Conservation (phyloP, 2,329 filamentous ascomycete species). For the Pseudocercospora vitis region DNA sequence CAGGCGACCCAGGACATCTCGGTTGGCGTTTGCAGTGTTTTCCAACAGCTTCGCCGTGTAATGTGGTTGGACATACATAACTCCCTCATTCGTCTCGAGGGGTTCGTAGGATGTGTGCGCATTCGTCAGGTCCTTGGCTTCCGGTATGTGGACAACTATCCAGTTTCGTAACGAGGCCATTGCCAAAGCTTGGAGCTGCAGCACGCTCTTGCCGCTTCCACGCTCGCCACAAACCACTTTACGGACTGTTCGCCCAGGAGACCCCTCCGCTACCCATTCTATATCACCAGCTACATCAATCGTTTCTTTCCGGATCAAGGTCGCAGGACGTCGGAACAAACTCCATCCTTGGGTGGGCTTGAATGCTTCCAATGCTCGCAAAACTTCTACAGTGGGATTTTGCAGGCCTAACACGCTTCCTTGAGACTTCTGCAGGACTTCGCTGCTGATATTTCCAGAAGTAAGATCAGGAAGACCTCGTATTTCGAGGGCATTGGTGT, state of each 20-base stretch:
- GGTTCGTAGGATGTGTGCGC: slow-evolving; percentile 78
- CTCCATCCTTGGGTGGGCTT: slow-evolving; percentile 86
- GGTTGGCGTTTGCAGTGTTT: slow-evolving; percentile 72
- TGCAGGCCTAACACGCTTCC: slow-evolving; percentile 71
- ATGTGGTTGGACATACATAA: slow-evolving; percentile 71
- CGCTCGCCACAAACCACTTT: slow-evolving; percentile 71
- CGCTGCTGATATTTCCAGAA: slow-evolving; percentile 15
- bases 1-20: slow-evolving; percentile 58
- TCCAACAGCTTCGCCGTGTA: slow-evolving; percentile 74
- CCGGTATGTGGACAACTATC: slow-evolving; percentile 85
- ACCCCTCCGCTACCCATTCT: slow-evolving; percentile 34
- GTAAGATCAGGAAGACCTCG: slow-evolving; percentile 62
- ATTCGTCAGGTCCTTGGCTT: slow-evolving; percentile 83
- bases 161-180: slow-evolving; percentile 80
- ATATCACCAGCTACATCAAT: slow-evolving; percentile 60
- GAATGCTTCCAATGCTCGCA: slow-evolving; percentile 85
- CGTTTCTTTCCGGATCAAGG: slow-evolving; percentile 77
- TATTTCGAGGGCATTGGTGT: slow-evolving; percentile 86
- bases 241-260: slow-evolving; percentile 52
- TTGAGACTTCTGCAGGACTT: slow-evolving; percentile 50
- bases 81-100: slow-evolving; percentile 54
- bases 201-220: slow-evolving; percentile 80
- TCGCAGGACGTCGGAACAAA: slow-evolving; percentile 78
- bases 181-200: slow-evolving; percentile 79
- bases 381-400: slow-evolving; percentile 69